These are phyloP conservation scores for Paramarasmius palmivorus DNA, from an alignment of 1,284 basidiomycete genomes.

Conservation along the genomic window DNA sequence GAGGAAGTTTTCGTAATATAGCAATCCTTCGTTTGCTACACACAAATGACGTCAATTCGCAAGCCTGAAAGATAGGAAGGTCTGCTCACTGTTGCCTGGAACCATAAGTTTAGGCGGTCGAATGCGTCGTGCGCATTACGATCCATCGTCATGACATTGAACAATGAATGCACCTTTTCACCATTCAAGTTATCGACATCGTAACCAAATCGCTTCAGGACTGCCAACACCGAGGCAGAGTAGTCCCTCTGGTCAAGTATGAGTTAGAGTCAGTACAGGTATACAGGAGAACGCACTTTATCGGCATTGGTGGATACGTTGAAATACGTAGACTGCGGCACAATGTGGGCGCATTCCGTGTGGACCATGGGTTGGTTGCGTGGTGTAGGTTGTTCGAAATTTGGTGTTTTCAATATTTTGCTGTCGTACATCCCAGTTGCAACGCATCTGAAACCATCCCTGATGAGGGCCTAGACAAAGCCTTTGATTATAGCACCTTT, in stretches of 20 bases:
- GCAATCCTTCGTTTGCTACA: background rate
- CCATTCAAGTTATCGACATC: conserved; percentile 22
- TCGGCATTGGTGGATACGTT: background rate
- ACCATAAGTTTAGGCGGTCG: conserved; percentile 26
- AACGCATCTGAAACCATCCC: conserved; percentile 29
- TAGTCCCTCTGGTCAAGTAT: conserved; percentile 4
- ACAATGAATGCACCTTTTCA: conserved; percentile 25
- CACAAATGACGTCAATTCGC: background rate
- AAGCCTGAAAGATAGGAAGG: background rate
- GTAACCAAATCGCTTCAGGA: conserved; percentile 12
- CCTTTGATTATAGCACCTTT: background rate
- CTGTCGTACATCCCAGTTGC: conserved; percentile 24
- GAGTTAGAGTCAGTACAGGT: background rate
- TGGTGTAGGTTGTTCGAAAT: background rate
- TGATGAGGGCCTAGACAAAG: conserved; percentile 22
- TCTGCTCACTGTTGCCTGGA: conserved; percentile 27
- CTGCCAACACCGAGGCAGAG: conserved; percentile 9
- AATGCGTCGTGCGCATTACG: conserved; percentile 22
- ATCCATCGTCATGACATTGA: conserved; percentile 31
- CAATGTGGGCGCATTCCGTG: conserved; percentile 6
- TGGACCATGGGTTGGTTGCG: background rate
- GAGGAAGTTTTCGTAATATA: background rate
- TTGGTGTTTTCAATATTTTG: background rate
- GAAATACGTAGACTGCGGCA: background rate
- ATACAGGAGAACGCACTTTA: background rate